Evolutionary conservation across 2,329 filamentous ascomycete species (phyloP), one percentile per base, ranked within the genome.

Genomic region (Aureobasidium melanogenum): DNA sequence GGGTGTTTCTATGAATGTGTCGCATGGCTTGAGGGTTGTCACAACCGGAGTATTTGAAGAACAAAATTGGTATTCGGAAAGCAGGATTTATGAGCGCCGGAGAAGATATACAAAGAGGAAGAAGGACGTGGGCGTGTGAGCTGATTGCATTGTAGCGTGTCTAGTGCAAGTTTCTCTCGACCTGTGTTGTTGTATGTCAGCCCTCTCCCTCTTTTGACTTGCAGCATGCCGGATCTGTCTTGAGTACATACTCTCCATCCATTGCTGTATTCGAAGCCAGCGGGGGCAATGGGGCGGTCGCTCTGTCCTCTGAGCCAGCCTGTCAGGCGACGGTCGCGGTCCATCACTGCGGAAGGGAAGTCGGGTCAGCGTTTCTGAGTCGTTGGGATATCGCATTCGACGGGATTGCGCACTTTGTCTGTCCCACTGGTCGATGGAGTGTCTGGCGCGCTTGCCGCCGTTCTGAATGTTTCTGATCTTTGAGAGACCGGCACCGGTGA

Each of bases 211-310:
- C 14, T 7, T 12, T 2, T 7, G 24, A n/a, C 17, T 22, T 22
- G 39, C 6, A 8, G 7, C 5, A 19, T 14, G 12, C 15, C 12
- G 22, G 1, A 10, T 44, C 10, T 26, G 19, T 46, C n/a, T 19
- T n/a, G 34, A 8, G 3, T 24, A 71, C 80, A 62, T 79, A 86
- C 84, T 80, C 81, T 84, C 84, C 84, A 87, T 65, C 82, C 82
- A 74, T 85, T 86, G 80, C 81, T 87, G 69, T 86, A 71, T 73
- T 86, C 84, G 74, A 87, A 87, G 63, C 84, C 84, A 61, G 77
- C 73, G 30, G 84, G 84, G 32, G 84, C 84, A 62, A 75, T 73
- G 50, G 79, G 75, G 64, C 79, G 82, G 73, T 84, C 82, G 61
- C 82, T 82, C 71, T 87, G 84, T 63, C 83, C 84, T 74, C 84